Base-by-base conservation (phyloP, 2,329 filamentous ascomycete genomes). In the Penicillium crustosum region DNA sequence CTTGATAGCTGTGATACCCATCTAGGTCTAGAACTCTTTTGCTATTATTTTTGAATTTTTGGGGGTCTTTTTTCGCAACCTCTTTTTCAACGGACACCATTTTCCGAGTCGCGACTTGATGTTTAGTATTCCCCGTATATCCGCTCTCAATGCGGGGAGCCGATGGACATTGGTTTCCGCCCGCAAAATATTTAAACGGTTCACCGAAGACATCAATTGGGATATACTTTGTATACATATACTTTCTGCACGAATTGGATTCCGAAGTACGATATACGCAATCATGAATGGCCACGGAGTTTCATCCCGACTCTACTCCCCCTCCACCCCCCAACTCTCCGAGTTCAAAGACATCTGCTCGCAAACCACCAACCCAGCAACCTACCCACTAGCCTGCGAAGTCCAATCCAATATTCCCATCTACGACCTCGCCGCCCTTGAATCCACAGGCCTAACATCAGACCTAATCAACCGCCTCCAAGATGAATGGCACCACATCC, bases 401-500 rank as follows among this genome's bases (percentile, higher is more conserved):
- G 72, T 85, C 25, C 53, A 77, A 23, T 71, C 77, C 39, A 85
- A 85, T 61, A 75, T 87, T 4, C 84, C 84, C 0, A 78, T 86
- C 59, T 87, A 87, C 71, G 70, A 82, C 35, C 73, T 83, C 6
- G 63, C 71, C 0, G 59, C 66, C 2, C 75, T 77, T 56, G 68
- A 77, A 4, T 65, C 54, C 25, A 41, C 41, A 17, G 25, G 73
- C 3, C 57, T 73, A 0, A 69, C 75, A 27, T 13, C 64, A 7
- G 44, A 62, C 1, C 65, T 70, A n/a, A 66, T 73, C 29, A 61
- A 72, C 17, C 65, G 69, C 4, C 77, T 87, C 2, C 83, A 86
- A 68, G 80, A 86, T 61, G 85, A 87, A 74, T 84, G 83, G 80
- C 81, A 86, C 64, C 77, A 83, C 58, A 78, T 84, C 55, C 79